Evolutionary conservation across 2,329 filamentous ascomycete genomes (phyloP).

Genomic region (Aureobasidium melanogenum): DNA sequence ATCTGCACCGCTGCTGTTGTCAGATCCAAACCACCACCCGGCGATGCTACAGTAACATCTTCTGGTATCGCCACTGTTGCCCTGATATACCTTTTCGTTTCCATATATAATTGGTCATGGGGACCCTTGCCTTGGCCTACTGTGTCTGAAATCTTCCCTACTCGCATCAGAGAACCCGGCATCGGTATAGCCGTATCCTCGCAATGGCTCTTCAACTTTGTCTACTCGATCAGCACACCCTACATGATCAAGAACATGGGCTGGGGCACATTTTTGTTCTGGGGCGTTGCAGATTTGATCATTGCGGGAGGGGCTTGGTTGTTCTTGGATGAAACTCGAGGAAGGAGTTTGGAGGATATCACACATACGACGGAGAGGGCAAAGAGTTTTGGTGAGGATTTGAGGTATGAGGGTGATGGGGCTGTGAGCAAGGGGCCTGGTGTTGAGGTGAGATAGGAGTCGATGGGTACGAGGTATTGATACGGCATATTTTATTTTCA

Average conservation of each 20-base stretch:
- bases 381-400: neutral
- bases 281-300: constrained; percentile 36
- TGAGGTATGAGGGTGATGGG: neutral
- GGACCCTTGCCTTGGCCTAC: constrained; percentile 42
- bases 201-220: constrained; percentile 44
- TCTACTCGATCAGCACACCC: constrained; percentile 35
- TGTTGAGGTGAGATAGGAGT: neutral
- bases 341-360: constrained; percentile 29
- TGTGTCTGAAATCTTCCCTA: constrained; percentile 44
- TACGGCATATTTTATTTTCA: neutral
- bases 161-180: constrained; percentile 41
- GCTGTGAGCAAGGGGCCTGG: neutral
- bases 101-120: constrained; percentile 46
- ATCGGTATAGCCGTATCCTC: constrained; percentile 42
- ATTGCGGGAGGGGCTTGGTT: constrained; percentile 33
- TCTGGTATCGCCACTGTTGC: constrained; percentile 43
- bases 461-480: neutral
- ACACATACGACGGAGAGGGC: constrained; percentile 2
- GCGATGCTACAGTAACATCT: constrained; percentile 21
- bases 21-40: constrained; percentile 20
- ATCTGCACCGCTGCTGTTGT: constrained; percentile 25
- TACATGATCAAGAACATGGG: constrained; percentile 42
- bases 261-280: constrained; percentile 41
- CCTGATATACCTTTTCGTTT: constrained; percentile 48
- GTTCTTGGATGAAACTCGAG: constrained; percentile 30